A percentile compares a stretch with the other conserved stretches of the same genome.
phyloP scores from a whole-genome alignment of 202 grass and related monocot genomes.

The Bolboschoenoplectus hybrid region DNA sequence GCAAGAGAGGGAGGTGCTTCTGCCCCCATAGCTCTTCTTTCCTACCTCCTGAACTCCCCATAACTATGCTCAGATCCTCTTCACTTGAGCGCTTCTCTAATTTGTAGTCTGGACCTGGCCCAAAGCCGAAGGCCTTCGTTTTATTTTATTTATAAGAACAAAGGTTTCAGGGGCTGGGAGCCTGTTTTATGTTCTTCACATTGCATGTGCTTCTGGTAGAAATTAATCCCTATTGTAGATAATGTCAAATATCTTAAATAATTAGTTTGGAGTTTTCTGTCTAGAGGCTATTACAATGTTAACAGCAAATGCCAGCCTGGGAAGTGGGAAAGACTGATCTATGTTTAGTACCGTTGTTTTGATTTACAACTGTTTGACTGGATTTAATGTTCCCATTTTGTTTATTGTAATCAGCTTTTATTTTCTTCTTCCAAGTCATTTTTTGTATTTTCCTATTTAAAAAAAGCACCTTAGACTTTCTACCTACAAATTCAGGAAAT shows the following conservation, averaged over 20 bases:
- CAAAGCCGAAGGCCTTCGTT: too few relatives aligned
- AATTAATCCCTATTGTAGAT: too few relatives aligned
- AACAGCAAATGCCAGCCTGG: constrained; percentile 7
- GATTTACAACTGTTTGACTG: constrained; percentile 14
- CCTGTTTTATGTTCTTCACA: too few relatives aligned
- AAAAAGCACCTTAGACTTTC: neutral
- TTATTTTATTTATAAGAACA: too few relatives aligned
- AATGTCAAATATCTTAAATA: too few relatives aligned
- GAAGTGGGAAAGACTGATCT: neutral
- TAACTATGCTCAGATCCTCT: too few relatives aligned
- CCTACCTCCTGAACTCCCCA: neutral
- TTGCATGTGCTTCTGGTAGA: too few relatives aligned
- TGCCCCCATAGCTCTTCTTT: constrained; percentile 56
- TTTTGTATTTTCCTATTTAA: neutral
- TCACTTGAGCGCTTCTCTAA: too few relatives aligned
- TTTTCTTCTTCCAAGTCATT: neutral
- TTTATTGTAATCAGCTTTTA: neutral
- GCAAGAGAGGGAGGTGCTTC: constrained; percentile 63
- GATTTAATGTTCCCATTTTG: neutral
- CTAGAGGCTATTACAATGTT: neutral
- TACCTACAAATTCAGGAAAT: neutral
- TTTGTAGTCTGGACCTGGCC: neutral
- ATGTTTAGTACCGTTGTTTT: constrained; percentile 11
- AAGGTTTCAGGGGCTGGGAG: too few relatives aligned
- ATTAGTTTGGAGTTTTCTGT: too few relatives aligned